Percentiles rank a stretch among this genome's conserved stretches.
phyloP scores from a whole-genome alignment of 306 rosid genomes.

The Sphenostylis stenocarpa region DNA sequence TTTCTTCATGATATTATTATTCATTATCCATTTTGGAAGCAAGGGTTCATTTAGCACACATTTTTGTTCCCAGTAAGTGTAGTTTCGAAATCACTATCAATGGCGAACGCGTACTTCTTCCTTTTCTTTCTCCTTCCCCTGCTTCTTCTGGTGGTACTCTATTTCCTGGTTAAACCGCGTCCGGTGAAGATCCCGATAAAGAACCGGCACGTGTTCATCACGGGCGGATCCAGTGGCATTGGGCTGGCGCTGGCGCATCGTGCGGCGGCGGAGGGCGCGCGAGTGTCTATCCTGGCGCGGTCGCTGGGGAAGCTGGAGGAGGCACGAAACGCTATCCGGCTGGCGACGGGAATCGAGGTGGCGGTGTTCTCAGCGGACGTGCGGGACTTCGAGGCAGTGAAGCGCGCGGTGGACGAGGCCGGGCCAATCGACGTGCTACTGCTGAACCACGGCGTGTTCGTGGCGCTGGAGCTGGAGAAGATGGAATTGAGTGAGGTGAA shows the following conservation, averaged over 20 bases:
- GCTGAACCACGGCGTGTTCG: conserved; percentile 79
- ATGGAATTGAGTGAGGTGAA: conserved; percentile 73
- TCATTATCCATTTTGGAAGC: not conserved
- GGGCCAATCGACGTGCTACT: conserved; percentile 75
- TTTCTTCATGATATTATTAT: too few species aligned
- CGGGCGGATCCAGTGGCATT: conserved; percentile 96
- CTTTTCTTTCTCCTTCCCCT: conserved; percentile 41
- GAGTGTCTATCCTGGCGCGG: conserved; percentile 85
- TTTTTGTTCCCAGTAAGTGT: too few species aligned
- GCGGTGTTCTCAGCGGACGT: conserved; percentile 71
- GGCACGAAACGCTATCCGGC: conserved; percentile 54
- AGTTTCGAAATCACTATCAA: conserved; percentile 3
- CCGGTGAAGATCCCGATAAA: conserved; percentile 65
- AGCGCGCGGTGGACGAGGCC: conserved; percentile 59
- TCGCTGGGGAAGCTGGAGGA: conserved; percentile 67
- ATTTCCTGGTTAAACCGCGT: conserved; percentile 64
- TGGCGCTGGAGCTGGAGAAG: conserved; percentile 69
- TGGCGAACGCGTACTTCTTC: conserved; percentile 56
- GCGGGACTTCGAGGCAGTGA: conserved; percentile 65
- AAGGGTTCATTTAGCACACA: not conserved
- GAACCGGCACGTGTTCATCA: conserved; percentile 92
- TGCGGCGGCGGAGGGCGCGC: conserved; percentile 81
- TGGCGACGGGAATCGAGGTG: conserved; percentile 74
- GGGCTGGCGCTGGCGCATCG: conserved; percentile 88
- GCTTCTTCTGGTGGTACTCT: conserved; percentile 49